Conservation (phyloP, 2,329 filamentous ascomycete genomes). For the Aspergillus persii region DNA sequence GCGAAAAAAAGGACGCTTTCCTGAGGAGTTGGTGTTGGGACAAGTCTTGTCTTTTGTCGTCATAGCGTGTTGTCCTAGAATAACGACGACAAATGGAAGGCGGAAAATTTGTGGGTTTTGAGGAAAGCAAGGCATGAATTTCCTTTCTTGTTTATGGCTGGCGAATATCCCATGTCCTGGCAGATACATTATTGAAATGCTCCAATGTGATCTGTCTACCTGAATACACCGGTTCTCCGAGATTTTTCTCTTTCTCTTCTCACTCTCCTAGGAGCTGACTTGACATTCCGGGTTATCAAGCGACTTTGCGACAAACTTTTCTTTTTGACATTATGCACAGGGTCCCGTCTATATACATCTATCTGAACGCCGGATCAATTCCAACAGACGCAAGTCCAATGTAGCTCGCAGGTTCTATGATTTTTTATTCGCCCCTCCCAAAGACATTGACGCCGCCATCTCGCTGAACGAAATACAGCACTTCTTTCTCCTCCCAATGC, state of each 20-base stretch:
- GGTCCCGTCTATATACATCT: conserved; percentile 9
- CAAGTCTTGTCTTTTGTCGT: conserved; percentile 31
- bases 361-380: conserved; percentile 2
- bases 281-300: neutral
- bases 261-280: neutral
- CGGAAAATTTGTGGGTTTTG: conserved; percentile 30
- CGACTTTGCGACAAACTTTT: neutral
- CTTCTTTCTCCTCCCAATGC: conserved; percentile 60
- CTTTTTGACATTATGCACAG: neutral
- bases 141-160: conserved; percentile 40
- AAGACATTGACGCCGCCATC: conserved; percentile 83
- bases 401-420: conserved; percentile 1
- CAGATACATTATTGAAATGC: conserved; percentile 37
- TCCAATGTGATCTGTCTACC: conserved; percentile 33
- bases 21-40: conserved; percentile 37
- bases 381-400: neutral
- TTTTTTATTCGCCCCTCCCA: conserved; percentile 66
- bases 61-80: conserved; percentile 28
- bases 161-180: conserved; percentile 38
- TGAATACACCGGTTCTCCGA: conserved; percentile 15
- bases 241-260: neutral
- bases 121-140: conserved; percentile 36
- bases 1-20: conserved; percentile 33
- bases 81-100: conserved; percentile 26
- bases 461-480: conserved; percentile 74